These are phyloP conservation scores for Ophiostoma piceae DNA, from an alignment of 2,329 filamentous ascomycete species.

Conservation along the genomic window DNA sequence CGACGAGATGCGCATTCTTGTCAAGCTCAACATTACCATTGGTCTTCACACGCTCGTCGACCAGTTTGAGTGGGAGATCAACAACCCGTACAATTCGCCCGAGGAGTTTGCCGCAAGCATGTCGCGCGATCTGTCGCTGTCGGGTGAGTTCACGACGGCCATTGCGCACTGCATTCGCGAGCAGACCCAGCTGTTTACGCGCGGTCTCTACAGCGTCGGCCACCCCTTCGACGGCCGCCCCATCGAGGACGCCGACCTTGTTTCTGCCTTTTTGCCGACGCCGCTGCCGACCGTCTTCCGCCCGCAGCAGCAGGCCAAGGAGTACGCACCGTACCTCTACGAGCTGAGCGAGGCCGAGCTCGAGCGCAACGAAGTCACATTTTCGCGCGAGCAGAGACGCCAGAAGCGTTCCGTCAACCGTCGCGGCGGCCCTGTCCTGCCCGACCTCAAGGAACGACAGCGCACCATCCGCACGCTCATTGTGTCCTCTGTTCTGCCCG, in stretches of 20 bases:
- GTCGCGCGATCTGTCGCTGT: conserved; percentile 82
- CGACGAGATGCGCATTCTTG: conserved; percentile 93
- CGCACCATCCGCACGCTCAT: conserved; percentile 88
- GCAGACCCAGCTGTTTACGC: conserved; percentile 89
- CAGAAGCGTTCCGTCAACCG: conserved; percentile 95
- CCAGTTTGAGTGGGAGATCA: conserved; percentile 99
- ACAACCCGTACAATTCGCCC: conserved; percentile 86
- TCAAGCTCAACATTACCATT: conserved; percentile 97
- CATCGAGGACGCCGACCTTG: conserved; percentile 85
- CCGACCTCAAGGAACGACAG: conserved; percentile 93
- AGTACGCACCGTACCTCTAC: conserved; percentile 88
- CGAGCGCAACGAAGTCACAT: conserved; percentile 84
- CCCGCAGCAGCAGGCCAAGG: conserved; percentile 86
- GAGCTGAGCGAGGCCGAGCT: conserved; percentile 87
- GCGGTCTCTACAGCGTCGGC: conserved; percentile 85
- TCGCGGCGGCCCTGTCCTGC: conserved; percentile 82
- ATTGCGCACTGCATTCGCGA: conserved; percentile 98
- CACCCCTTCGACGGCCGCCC: conserved; percentile 93
- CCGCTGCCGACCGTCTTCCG: conserved; percentile 80
- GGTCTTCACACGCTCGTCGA: conserved; percentile 90
- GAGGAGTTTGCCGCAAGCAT: conserved; percentile 91
- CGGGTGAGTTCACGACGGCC: conserved; percentile 92
- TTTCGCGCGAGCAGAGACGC: conserved; percentile 85
- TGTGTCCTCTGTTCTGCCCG: conserved; percentile 87
- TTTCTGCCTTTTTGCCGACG: conserved; percentile 77